A percentile compares a stretch with the other conserved stretches of the same genome.
phyloP scores from a whole-genome alignment of 2,329 filamentous ascomycete genomes.

The Huntiella bhutanensis region DNA sequence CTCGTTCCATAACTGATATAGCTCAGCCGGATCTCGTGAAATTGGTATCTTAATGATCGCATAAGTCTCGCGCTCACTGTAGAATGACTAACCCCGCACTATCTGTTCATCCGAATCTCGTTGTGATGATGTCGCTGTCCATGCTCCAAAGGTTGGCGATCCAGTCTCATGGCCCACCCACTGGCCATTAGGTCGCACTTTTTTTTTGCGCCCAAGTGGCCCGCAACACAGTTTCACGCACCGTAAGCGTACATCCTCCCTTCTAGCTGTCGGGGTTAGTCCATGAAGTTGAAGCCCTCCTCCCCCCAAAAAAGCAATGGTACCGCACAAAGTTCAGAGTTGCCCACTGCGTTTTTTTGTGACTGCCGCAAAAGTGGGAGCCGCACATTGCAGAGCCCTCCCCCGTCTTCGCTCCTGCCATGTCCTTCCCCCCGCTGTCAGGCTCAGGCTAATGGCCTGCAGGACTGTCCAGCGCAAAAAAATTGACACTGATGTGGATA shows the following conservation, averaged over 20 bases:
- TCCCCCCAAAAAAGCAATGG: constrained; percentile 1
- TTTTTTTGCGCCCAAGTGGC: constrained; percentile 12
- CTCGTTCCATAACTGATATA: too few species aligned
- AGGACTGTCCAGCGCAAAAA: too few species aligned
- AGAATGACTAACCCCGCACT: background rate
- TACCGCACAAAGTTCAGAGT: constrained; percentile 11
- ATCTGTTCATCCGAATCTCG: background rate
- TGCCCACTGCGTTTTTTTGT: constrained; percentile 2
- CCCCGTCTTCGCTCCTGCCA: too few species aligned
- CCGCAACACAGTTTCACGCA: constrained; percentile 10
- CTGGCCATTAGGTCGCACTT: constrained; percentile 10
- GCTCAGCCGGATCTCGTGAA: too few species aligned
- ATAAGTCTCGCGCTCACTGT: background rate
- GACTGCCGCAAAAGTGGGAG: constrained; percentile 4
- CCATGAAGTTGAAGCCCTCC: too few species aligned
- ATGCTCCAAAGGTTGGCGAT: background rate
- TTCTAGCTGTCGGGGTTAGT: background rate
- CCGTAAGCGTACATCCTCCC: constrained; percentile 4
- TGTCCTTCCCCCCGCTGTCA: too few species aligned
- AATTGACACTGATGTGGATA: too few species aligned
- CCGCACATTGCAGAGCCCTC: constrained; percentile 3
- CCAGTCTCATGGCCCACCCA: background rate
- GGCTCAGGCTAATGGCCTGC: too few species aligned
- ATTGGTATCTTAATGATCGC: background rate
- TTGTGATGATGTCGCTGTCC: background rate